Conservation (phyloP, 2,329 filamentous ascomycete genomes). For the Diaporthe caulivora region DNA sequence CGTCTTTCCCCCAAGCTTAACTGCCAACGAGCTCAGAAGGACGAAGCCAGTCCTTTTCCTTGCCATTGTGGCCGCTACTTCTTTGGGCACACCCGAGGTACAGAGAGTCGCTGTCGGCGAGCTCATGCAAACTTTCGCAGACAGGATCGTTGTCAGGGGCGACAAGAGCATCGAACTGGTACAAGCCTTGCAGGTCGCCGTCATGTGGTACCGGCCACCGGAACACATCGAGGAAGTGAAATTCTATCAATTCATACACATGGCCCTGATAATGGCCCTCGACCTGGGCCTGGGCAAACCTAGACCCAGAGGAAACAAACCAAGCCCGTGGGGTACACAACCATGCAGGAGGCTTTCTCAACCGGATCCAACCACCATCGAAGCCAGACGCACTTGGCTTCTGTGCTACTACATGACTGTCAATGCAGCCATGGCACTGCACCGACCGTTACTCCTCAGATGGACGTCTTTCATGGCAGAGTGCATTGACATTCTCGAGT, state of each 20-base stretch:
- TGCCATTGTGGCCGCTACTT: constrained; percentile 76
- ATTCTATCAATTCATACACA: constrained; percentile 88
- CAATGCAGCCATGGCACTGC: constrained; percentile 72
- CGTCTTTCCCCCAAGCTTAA: constrained; percentile 67
- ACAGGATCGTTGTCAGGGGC: constrained; percentile 79
- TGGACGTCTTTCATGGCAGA: constrained; percentile 73
- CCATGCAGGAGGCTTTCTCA: constrained; percentile 56
- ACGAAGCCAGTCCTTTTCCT: constrained; percentile 76
- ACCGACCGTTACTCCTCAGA: constrained; percentile 70
- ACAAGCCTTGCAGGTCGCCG: constrained; percentile 80
- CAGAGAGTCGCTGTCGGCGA: constrained; percentile 76
- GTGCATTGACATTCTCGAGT: constrained; percentile 67
- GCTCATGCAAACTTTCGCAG: constrained; percentile 78
- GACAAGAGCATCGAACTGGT: constrained; percentile 87
- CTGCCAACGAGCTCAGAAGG: constrained; percentile 67
- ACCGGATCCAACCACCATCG: constrained; percentile 66
- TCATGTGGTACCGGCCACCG: constrained; percentile 89
- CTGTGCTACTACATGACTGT: constrained; percentile 70
- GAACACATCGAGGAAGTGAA: constrained; percentile 88
- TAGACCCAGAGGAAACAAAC: constrained; percentile 52
- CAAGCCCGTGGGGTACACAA: constrained; percentile 55
- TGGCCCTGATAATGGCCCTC: constrained; percentile 84
- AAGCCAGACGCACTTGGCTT: constrained; percentile 70
- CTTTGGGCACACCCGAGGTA: constrained; percentile 66
- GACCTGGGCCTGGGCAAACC: constrained; percentile 78